These are phyloP conservation scores for Botrytis sinoallii DNA, from an alignment of 2,329 filamentous ascomycete genomes.

Conservation along the genomic window DNA sequence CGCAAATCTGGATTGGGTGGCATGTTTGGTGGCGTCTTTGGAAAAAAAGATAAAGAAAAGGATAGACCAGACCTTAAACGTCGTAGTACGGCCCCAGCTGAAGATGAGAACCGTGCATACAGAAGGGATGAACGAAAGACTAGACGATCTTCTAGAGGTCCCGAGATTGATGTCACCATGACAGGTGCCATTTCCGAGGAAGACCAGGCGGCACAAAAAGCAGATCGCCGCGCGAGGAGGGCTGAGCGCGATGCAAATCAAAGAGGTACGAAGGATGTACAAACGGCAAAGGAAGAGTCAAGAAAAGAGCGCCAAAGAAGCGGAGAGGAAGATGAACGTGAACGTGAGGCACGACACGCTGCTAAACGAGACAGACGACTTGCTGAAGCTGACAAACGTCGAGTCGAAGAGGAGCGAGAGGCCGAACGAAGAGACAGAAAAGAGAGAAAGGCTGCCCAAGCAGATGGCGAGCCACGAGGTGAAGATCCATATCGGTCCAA, in stretches of 20 bases:
- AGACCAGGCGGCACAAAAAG: constrained; percentile 59
- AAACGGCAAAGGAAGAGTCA: constrained; percentile 54
- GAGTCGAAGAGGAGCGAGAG: constrained; percentile 24
- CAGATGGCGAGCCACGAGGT: constrained; percentile 45
- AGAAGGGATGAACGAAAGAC: constrained; percentile 40
- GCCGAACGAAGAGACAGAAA: constrained; percentile 43
- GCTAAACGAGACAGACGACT: constrained; percentile 51
- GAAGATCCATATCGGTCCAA: constrained; percentile 44
- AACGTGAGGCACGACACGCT: constrained; percentile 56
- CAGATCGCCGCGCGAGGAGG: constrained; percentile 58
- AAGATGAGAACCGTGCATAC: constrained; percentile 45
- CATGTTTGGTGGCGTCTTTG: constrained; percentile 58
- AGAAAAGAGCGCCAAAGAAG: constrained; percentile 54
- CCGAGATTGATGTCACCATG: constrained; percentile 43
- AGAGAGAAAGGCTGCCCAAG: constrained; percentile 42
- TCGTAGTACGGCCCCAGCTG: constrained; percentile 49
- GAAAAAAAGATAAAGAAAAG: constrained; percentile 33
- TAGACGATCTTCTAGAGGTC: constrained; percentile 43
- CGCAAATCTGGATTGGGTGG: constrained; percentile 59
- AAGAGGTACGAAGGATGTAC: constrained; percentile 50
- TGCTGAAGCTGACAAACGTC: constrained; percentile 43
- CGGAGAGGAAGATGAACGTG: constrained; percentile 59
- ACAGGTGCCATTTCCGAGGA: constrained; percentile 49
- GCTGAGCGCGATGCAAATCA: constrained; percentile 52
- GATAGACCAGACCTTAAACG: constrained; percentile 47